These are phyloP conservation scores for Yamadazyma laniorum DNA, from an alignment of 805 yeast species.

Conservation along the genomic window DNA sequence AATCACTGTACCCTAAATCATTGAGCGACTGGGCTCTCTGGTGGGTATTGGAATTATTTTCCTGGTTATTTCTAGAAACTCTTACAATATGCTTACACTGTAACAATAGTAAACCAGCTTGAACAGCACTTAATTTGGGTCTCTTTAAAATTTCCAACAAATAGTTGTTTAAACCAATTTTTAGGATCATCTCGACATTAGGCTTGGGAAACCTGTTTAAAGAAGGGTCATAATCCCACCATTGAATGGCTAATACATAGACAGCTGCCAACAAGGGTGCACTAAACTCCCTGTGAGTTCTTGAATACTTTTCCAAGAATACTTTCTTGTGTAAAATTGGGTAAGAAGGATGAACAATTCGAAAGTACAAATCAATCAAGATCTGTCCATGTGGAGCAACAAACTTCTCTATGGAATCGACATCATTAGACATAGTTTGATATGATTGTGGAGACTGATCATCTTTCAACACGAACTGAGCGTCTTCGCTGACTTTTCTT, in stretches of 20 bases:
- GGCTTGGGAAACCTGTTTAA: slow-evolving; percentile 78
- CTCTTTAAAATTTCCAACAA: slow-evolving; percentile 77
- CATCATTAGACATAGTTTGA: slow-evolving; percentile 67
- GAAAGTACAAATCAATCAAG: slow-evolving; percentile 74
- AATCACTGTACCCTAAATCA: slow-evolving; percentile 58
- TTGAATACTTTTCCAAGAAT: slow-evolving; percentile 82
- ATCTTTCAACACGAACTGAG: slow-evolving; percentile 75
- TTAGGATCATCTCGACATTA: slow-evolving; percentile 50
- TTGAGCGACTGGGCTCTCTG: slow-evolving; percentile 5
- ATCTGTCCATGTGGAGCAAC: slow-evolving; percentile 92
- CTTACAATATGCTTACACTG: slow-evolving; percentile 55
- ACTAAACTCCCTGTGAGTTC: slow-evolving; percentile 89
- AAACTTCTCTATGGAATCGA: slow-evolving; percentile 78
- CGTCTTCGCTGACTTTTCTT: slow-evolving; percentile 74
- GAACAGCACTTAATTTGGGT: slow-evolving; percentile 89
- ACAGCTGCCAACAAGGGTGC: slow-evolving; percentile 92
- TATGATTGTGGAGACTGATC: slow-evolving; percentile 74
- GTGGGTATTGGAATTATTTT: not conserved
- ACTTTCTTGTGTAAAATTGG: slow-evolving; percentile 91
- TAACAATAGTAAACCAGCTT: slow-evolving; percentile 76
- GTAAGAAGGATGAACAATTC: slow-evolving; percentile 85
- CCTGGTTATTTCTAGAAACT: slow-evolving; percentile 12
- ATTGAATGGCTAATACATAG: slow-evolving; percentile 81
- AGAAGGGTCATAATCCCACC: slow-evolving; percentile 91
- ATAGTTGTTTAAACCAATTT: slow-evolving; percentile 59